phyloP scores from a whole-genome alignment of 352 stramenopile species.

The Globisporangium rhizosaccharum region DNA sequence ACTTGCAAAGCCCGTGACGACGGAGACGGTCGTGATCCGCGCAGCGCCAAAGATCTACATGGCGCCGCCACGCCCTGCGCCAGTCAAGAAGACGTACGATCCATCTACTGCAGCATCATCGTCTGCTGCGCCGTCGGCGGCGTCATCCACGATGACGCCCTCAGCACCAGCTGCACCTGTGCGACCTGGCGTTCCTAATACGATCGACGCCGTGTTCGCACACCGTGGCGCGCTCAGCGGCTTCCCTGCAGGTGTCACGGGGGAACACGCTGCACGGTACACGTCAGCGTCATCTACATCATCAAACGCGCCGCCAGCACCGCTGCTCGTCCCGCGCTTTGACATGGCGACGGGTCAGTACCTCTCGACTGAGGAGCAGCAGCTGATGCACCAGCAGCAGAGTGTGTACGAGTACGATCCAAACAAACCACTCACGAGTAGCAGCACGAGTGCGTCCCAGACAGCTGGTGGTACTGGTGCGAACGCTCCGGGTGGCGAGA shows the following conservation, averaged over 20 bases:
- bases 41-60: slow-evolving; percentile 64
- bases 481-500: not conserved
- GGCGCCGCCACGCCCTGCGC: slow-evolving; percentile 54
- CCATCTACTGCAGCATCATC: not conserved
- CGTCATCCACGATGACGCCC: not conserved
- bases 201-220: slow-evolving; percentile 38
- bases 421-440: slow-evolving; percentile 26
- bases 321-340: slow-evolving; percentile 29
- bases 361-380: slow-evolving; percentile 61
- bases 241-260: slow-evolving; percentile 48
- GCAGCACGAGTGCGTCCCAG: too few relatives aligned
- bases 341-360: slow-evolving; percentile 69
- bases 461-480: not conserved
- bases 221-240: slow-evolving; percentile 62
- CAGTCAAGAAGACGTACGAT: slow-evolving; percentile 22
- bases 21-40: slow-evolving; percentile 23
- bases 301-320: not conserved
- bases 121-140: not conserved
- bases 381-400: slow-evolving; percentile 80
- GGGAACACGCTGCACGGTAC: slow-evolving; percentile 32
- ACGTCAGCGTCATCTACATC: not conserved
- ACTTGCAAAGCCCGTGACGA: slow-evolving; percentile 10
- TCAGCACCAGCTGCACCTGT: not conserved
- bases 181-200: slow-evolving; percentile 32
- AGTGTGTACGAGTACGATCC: slow-evolving; percentile 84